phyloP scores from a whole-genome alignment of 768 basidiomycete genomes.

The Pulveroboletus sp. region DNA sequence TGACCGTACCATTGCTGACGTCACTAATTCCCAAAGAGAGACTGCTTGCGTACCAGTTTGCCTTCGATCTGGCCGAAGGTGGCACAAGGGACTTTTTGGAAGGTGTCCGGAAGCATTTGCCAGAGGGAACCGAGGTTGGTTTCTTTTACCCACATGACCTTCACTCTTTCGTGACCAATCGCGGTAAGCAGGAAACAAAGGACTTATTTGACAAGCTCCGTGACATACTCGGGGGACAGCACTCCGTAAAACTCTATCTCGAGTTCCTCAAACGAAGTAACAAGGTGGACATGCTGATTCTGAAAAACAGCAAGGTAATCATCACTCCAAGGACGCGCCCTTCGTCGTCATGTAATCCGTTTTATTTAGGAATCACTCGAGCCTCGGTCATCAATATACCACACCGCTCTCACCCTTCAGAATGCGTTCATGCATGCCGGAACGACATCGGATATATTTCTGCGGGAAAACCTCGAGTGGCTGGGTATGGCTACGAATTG shows the following conservation, averaged over 20 bases:
- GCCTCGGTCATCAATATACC: slow-evolving; percentile 93
- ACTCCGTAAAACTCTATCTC: slow-evolving; percentile 87
- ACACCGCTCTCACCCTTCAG: slow-evolving; percentile 92
- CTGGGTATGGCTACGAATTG: slow-evolving; percentile 92
- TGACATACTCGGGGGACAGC: slow-evolving; percentile 83
- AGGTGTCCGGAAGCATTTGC: slow-evolving; percentile 62
- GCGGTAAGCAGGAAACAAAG: slow-evolving; percentile 47
- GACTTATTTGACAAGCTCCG: slow-evolving; percentile 70
- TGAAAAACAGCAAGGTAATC: slow-evolving; percentile 86
- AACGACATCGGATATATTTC: slow-evolving; percentile 89
- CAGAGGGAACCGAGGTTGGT: slow-evolving; percentile 61
- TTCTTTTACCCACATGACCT: background rate
- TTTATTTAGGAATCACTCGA: slow-evolving; percentile 75
- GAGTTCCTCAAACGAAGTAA: slow-evolving; percentile 96
- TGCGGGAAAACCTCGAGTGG: slow-evolving; percentile 97
- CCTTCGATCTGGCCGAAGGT: slow-evolving; percentile 92
- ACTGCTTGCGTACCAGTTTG: slow-evolving; percentile 88
- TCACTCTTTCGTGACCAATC: slow-evolving; percentile 7
- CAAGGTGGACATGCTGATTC: slow-evolving; percentile 83
- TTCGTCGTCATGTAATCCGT: slow-evolving; percentile 7
- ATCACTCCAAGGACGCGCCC: background rate
- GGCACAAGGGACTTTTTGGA: slow-evolving; percentile 92
- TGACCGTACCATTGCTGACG: slow-evolving; percentile 70
- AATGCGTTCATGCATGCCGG: slow-evolving; percentile 99
- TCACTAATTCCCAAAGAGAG: slow-evolving; percentile 69